Percentiles rank a stretch among this genome's conserved stretches.
phyloP scores from a whole-genome alignment of 768 basidiomycete species.

The Agrocybe praecox region DNA sequence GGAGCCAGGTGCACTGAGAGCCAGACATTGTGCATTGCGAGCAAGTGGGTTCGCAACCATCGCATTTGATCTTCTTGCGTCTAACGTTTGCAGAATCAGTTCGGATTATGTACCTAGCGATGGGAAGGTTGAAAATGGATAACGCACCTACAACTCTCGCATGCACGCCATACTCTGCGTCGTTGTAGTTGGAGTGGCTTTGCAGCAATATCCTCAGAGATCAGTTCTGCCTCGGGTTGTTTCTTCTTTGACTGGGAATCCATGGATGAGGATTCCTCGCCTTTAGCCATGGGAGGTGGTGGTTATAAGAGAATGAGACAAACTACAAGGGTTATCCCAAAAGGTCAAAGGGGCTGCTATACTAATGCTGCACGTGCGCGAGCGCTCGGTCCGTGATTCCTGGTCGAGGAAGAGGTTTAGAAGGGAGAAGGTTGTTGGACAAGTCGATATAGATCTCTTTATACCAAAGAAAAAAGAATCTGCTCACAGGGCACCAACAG shows the following conservation, averaged over 20 bases:
- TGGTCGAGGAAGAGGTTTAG: neutral
- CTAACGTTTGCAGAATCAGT: slow-evolving; percentile 38
- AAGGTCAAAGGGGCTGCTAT: slow-evolving; percentile 22
- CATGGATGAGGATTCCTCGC: slow-evolving; percentile 49
- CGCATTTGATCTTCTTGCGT: slow-evolving; percentile 93
- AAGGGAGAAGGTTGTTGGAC: slow-evolving; percentile 3
- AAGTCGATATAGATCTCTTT: slow-evolving; percentile 7
- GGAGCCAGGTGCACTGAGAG: slow-evolving; percentile 85
- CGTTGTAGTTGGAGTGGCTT: slow-evolving; percentile 82
- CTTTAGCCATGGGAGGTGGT: slow-evolving; percentile 45
- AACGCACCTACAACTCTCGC: slow-evolving; percentile 83
- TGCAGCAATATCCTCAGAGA: slow-evolving; percentile 55
- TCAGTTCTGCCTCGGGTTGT: slow-evolving; percentile 61
- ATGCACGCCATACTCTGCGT: slow-evolving; percentile 84
- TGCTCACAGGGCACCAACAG: slow-evolving; percentile 8
- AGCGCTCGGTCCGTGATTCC: slow-evolving; percentile 19
- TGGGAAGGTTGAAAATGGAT: slow-evolving; percentile 15
- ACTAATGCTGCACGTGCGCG: slow-evolving; percentile 23
- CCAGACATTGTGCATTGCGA: slow-evolving; percentile 77
- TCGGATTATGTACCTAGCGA: slow-evolving; percentile 18
- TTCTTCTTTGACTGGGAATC: slow-evolving; percentile 77
- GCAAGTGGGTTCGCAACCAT: slow-evolving; percentile 85
- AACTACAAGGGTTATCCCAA: slow-evolving; percentile 26
- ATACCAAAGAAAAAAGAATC: slow-evolving; percentile 11
- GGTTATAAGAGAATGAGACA: slow-evolving; percentile 29